phyloP scores from a whole-genome alignment of 1,284 basidiomycete species.

The Tylopilus orsonianus region DNA sequence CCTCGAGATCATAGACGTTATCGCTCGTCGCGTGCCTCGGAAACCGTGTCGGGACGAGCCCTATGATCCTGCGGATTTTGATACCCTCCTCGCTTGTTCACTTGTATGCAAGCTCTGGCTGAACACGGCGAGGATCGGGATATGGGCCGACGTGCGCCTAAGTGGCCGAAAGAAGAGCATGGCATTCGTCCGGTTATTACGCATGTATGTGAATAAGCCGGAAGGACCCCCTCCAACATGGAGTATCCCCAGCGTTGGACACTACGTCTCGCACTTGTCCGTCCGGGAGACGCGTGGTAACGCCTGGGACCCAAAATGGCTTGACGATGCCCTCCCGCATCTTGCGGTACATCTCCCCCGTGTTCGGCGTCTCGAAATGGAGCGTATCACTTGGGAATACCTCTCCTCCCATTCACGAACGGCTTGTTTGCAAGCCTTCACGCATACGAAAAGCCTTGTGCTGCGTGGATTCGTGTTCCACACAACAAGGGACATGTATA shows the following conservation, averaged over 20 bases:
- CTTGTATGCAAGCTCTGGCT: constrained; percentile 37
- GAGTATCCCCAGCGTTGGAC: constrained; percentile 26
- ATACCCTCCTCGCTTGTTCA: constrained; percentile 31
- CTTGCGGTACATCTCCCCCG: constrained; percentile 20
- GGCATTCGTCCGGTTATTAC: constrained; percentile 20
- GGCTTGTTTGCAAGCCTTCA: constrained; percentile 30
- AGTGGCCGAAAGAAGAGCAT: constrained; percentile 19
- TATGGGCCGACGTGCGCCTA: constrained; percentile 31
- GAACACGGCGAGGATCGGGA: constrained; percentile 27
- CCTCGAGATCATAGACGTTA: constrained; percentile 31
- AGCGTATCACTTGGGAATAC: constrained; percentile 35
- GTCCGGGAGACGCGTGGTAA: constrained; percentile 34
- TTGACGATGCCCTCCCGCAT: constrained; percentile 30
- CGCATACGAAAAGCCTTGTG: constrained; percentile 17
- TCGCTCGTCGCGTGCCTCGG: constrained; percentile 18
- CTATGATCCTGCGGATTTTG: constrained; percentile 24
- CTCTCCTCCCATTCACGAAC: constrained; percentile 31
- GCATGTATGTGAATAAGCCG: constrained; percentile 13
- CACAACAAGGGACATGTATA: constrained; percentile 31
- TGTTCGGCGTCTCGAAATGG: constrained; percentile 29
- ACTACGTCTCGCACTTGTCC: constrained; percentile 25
- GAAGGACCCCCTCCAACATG: not conserved
- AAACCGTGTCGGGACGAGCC: constrained; percentile 10
- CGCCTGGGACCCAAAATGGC: constrained; percentile 35
- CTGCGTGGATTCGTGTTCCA: constrained; percentile 30